A percentile compares a stretch with the other conserved stretches of the same genome.
Conservation (phyloP, 2,329 filamentous ascomycete species). For the Colletotrichum graminicola region DNA sequence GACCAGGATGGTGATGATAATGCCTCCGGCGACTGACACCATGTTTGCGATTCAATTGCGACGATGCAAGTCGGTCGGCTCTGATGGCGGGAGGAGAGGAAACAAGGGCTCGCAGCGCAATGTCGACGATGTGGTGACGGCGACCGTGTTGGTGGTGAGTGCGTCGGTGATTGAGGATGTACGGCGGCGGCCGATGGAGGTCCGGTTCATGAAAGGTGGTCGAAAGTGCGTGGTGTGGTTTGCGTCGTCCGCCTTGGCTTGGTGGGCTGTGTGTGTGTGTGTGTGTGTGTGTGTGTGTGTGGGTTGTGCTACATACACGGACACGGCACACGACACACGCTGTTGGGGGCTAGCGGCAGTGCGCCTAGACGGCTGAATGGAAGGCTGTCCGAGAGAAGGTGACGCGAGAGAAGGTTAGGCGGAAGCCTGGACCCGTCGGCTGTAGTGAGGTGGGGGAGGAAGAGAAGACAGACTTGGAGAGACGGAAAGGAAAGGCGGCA, state of each 20-base stretch:
- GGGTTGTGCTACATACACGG: conserved; percentile 17
- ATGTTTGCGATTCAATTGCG: conserved; percentile 54
- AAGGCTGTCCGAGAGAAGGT: background rate
- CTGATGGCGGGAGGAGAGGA: conserved; percentile 10
- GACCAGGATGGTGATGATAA: conserved; percentile 80
- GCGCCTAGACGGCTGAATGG: conserved; percentile 4
- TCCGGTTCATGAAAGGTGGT: conserved; percentile 32
- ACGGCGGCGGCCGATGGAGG: conserved; percentile 30
- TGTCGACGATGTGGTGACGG: background rate
- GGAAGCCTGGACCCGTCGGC: background rate
- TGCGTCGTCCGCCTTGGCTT: conserved; percentile 18
- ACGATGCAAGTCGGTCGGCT: conserved; percentile 27
- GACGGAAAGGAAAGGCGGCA: background rate
- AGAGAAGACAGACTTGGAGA: background rate
- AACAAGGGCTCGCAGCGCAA: conserved; percentile 1
- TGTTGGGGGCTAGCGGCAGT: conserved; percentile 2
- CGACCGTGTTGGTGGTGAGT: background rate
- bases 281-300: background rate
- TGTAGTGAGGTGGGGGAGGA: conserved; percentile 2
- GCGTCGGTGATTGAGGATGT: conserved; percentile 10
- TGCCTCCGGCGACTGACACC: conserved; percentile 71
- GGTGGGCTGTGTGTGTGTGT: conserved; percentile 14
- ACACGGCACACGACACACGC: conserved; percentile 6
- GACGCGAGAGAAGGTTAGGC: background rate
- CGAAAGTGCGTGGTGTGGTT: background rate